These are phyloP conservation scores for Phlebiopsis gigantea DNA, from an alignment of 768 basidiomycete species.

Conservation along the genomic window DNA sequence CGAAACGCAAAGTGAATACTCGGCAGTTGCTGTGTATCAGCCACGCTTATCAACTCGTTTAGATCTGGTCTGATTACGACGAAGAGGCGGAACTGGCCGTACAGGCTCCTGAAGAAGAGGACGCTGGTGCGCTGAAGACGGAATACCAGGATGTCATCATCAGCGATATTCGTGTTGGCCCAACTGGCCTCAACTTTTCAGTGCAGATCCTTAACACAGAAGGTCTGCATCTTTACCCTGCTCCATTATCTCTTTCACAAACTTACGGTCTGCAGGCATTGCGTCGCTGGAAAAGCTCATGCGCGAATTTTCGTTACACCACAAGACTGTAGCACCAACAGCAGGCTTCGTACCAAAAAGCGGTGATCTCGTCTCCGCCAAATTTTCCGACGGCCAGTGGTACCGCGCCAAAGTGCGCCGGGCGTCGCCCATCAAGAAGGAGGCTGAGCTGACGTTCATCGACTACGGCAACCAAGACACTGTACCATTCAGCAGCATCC, in stretches of 20 bases:
- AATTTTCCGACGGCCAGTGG: conserved; percentile 93
- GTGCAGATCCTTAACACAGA: conserved; percentile 91
- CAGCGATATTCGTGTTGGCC: conserved; percentile 70
- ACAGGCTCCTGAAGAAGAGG: conserved; percentile 40
- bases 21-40: neutral
- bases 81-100: conserved; percentile 56
- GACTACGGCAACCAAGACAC: conserved; percentile 95
- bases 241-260: neutral
- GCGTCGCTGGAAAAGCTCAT: conserved; percentile 90
- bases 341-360: conserved; percentile 74
- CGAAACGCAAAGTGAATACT: conserved; percentile 64
- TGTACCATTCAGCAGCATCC: conserved; percentile 73
- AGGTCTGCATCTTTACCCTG: conserved; percentile 41
- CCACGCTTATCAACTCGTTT: conserved; percentile 2
- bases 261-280: conserved; percentile 51
- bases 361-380: conserved; percentile 90
- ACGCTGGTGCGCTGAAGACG: conserved; percentile 55
- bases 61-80: conserved; percentile 89
- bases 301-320: conserved; percentile 87
- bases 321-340: conserved; percentile 59
- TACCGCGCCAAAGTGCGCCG: conserved; percentile 91
- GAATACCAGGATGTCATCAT: conserved; percentile 93
- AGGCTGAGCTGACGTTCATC: conserved; percentile 93
- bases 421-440: conserved; percentile 78
- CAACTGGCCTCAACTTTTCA: conserved; percentile 77